A percentile compares a stretch with the other conserved stretches of the same genome.
Evolutionary conservation across 208 protist species (phyloP).

Genomic region (Acanthamoeba healyi): DNA sequence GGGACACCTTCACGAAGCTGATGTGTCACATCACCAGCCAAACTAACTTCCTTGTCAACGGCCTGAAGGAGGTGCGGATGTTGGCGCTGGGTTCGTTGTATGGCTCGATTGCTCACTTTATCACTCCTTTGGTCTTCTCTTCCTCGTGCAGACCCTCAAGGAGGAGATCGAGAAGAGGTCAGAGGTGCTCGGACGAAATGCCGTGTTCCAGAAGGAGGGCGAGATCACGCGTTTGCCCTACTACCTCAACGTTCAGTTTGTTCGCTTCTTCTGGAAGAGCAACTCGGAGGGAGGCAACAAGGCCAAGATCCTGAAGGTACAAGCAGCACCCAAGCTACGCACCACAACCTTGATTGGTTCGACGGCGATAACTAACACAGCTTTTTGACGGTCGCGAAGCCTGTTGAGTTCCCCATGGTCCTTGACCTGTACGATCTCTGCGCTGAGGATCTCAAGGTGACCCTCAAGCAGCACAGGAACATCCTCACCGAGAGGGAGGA

Average conservation of each 20-base stretch:
- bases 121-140: background rate
- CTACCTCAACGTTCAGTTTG: slow-evolving; percentile 88
- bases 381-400: slow-evolving; percentile 29
- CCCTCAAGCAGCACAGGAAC: slow-evolving; percentile 78
- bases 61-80: slow-evolving; percentile 76
- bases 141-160: slow-evolving; percentile 70
- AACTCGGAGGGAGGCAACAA: slow-evolving; percentile 72
- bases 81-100: background rate
- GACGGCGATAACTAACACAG: background rate
- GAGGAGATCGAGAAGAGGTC: slow-evolving; percentile 85
- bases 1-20: slow-evolving; percentile 76
- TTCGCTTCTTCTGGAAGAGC: slow-evolving; percentile 89
- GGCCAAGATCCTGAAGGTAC: slow-evolving; percentile 87
- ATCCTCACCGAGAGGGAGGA: slow-evolving; percentile 62
- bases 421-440: slow-evolving; percentile 88
- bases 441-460: slow-evolving; percentile 82
- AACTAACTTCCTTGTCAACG: slow-evolving; percentile 79
- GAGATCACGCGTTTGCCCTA: slow-evolving; percentile 83
- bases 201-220: slow-evolving; percentile 81
- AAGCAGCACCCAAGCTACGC: background rate
- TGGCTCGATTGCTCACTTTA: background rate
- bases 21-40: slow-evolving; percentile 81
- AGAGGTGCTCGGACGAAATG: slow-evolving; percentile 78
- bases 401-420: slow-evolving; percentile 86
- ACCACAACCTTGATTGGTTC: background rate